Evolutionary conservation across 768 basidiomycete genomes (phyloP), one percentile per base, ranked within the genome.

Genomic region (Pisolithus microcarpus): DNA sequence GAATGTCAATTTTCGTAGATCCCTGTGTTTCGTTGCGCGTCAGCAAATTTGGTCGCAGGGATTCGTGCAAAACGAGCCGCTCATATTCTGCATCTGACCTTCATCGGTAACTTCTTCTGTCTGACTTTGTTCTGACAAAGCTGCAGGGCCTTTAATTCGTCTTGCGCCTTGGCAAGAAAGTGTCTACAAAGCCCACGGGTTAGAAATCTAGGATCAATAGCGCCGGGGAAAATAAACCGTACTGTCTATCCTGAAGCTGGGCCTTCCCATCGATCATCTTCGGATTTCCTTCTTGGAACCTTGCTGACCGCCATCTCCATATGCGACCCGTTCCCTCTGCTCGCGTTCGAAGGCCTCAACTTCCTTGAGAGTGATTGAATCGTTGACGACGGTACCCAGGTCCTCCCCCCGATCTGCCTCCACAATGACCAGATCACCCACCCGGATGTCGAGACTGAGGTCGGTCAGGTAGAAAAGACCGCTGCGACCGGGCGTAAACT

Each of bases 1-100:
- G 74, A 97, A 97, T 0, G 95, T 98, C 55, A 99, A 71, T 72
- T 98, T n/a, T 98, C 93, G 89, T 52, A 95, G 88, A 70, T 99
- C 95, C 91, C 91, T 93, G 59, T 19, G 45, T 13, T 1, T 23
- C 47, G 13, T 34, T 13, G 56, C 47, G 31, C 31, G 30, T 39
- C 40, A 54, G 28, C 24, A 19, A 50, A 36, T 28, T 39, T 21
- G 19, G 48, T 11, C 36, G 8, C 7, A 18, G 39, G 46, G 39
- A 49, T 3, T 24, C 19, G 40, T 10, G 28, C 10, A 1, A 13
- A 36, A 23, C 86, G 28, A 51, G 92, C 93, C 93, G 97, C 65
- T 99, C 21, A 23, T 23, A 23, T 23, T 23, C 21, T 23, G 21
- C 21, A 23, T 23, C 21, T 23, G 95, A 99, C 93, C 68, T 97